Evolutionary conservation across 179 eudicot species (phyloP).

Genomic region (Sideroxylon spinosum): DNA sequence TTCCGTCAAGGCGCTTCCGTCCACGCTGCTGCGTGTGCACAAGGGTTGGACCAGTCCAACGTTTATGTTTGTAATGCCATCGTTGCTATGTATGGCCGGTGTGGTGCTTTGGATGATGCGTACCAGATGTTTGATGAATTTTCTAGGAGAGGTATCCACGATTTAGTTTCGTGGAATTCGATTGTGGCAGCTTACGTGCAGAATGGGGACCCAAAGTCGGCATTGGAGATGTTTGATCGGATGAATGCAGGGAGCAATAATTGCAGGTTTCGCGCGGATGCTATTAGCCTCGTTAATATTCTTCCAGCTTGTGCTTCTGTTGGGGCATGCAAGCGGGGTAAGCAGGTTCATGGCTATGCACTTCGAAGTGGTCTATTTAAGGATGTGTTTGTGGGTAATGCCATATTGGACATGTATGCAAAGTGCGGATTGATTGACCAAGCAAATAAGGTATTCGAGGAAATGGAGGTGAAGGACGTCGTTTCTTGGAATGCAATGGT

Average conservation of each 20-base stretch:
- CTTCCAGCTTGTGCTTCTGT: constrained; percentile 55
- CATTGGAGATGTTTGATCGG: constrained; percentile 39
- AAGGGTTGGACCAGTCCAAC: constrained; percentile 44
- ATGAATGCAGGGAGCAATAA: constrained; percentile 25
- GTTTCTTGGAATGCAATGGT: constrained; percentile 83
- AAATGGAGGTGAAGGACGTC: constrained; percentile 60
- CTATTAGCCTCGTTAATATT: constrained; percentile 59
- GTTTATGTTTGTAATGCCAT: constrained; percentile 56
- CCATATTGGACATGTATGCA: constrained; percentile 62
- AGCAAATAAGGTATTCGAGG: constrained; percentile 45
- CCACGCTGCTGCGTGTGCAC: constrained; percentile 31
- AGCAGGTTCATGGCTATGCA: constrained; percentile 54
- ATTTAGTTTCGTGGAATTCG: constrained; percentile 68
- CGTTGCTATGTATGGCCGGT: constrained; percentile 54
- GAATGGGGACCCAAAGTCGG: constrained; percentile 31
- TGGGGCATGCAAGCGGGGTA: constrained; percentile 31
- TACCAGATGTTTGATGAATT: constrained; percentile 58
- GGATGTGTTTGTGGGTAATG: constrained; percentile 68
- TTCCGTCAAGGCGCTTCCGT: constrained; percentile 30
- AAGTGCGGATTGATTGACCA: constrained; percentile 56
- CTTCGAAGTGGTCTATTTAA: constrained; percentile 33
- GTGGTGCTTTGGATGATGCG: constrained; percentile 38
- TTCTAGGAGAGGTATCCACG: constrained; percentile 34
- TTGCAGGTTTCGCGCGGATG: constrained; percentile 33
- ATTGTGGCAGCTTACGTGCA: constrained; percentile 52